Percentiles rank a stretch among this genome's conserved stretches.
phyloP scores from a whole-genome alignment of 2,329 filamentous ascomycete genomes.

The Fusarium camptoceras region DNA sequence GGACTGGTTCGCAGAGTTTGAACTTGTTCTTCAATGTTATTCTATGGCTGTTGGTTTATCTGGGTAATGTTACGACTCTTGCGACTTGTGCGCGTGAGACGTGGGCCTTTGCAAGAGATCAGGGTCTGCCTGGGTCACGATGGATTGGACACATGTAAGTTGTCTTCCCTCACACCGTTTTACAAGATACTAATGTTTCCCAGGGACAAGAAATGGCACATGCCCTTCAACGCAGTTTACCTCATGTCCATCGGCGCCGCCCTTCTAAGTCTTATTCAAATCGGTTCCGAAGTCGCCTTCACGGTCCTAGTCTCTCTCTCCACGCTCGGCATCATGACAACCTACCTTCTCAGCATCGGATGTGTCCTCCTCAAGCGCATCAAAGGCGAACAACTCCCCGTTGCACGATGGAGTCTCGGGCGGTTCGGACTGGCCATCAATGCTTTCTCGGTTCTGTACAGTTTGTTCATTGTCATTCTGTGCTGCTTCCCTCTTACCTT shows the following conservation, averaged over 20 bases:
- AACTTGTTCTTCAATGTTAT: slow-evolving; percentile 30
- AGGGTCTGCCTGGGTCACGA: slow-evolving; percentile 18
- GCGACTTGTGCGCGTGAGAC: slow-evolving; percentile 32
- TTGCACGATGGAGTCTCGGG: slow-evolving; percentile 22
- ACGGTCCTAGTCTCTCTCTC: slow-evolving; percentile 18
- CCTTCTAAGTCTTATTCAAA: slow-evolving; percentile 21
- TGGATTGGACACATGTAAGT: slow-evolving; percentile 28
- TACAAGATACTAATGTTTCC: accelerated
- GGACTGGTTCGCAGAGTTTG: slow-evolving; percentile 10
- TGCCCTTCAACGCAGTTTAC: slow-evolving; percentile 29
- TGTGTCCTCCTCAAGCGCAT: slow-evolving; percentile 29
- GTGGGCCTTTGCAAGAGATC: slow-evolving; percentile 24
- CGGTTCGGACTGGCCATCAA: slow-evolving; percentile 21
- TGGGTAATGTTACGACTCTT: slow-evolving; percentile 24
- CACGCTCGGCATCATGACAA: slow-evolving; percentile 27
- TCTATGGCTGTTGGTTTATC: slow-evolving; percentile 25
- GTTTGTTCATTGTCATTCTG: slow-evolving; percentile 29
- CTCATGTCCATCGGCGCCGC: slow-evolving; percentile 31
- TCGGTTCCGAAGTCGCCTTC: slow-evolving; percentile 26
- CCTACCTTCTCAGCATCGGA: slow-evolving; percentile 29
- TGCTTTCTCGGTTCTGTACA: slow-evolving; percentile 25
- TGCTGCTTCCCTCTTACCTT: slow-evolving; percentile 24
- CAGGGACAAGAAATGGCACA: slow-evolving; percentile 34
- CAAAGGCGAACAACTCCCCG: slow-evolving; percentile 17
- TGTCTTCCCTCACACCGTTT: accelerated